Evolutionary conservation across 352 stramenopile genomes (phyloP), one percentile per base, ranked within the genome.

Genomic region (Pythium monospermum): DNA sequence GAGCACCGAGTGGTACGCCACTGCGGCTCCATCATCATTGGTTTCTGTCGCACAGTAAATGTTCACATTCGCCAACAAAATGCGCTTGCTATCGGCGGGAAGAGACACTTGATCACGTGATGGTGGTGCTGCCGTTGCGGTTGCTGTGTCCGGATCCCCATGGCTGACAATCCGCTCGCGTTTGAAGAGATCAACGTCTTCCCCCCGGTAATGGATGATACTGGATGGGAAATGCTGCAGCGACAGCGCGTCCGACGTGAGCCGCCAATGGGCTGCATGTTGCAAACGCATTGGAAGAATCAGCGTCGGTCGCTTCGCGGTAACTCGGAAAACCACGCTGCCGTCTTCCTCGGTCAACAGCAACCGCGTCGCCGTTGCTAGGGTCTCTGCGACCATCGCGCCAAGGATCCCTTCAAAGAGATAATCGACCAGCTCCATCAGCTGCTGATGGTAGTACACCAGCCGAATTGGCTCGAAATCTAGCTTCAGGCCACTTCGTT

Each of bases 381-480:
- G 45, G 7, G 80, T 91, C 26, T 89, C 67, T 23, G 64, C 84
- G 35, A 91, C 66, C 53, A 91, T 80, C 2, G 76, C 58, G 22
- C 83, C 83, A 30, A 91, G 57, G 28, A 94, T 74, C 11, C 83
- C 83, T 66, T 94, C 80, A 48, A 91, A 79, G 8, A 94, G 49
- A 39, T 91, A 94, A 48, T 94, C 83, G 10, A 78, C 71, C 10
- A 94, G 53, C 50, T 94, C 83, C 32, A 94, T 55, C 5, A 94
- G 58, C 43, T 94, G 83, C n/a, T 94, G 83, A 28, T 94, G 83
- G 39, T 86, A 89, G 48, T 94, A 94, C 15, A 94, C 81, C 36
- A 87, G 68, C 5, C 80, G 78, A 2, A 91, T 70, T 2, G 80
- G 68, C 48, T 79, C 63, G 33, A 93, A 83, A 2, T 75, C 53